phyloP scores from a whole-genome alignment of 257 asterid genomes.

The Penstemon barbatus region DNA sequence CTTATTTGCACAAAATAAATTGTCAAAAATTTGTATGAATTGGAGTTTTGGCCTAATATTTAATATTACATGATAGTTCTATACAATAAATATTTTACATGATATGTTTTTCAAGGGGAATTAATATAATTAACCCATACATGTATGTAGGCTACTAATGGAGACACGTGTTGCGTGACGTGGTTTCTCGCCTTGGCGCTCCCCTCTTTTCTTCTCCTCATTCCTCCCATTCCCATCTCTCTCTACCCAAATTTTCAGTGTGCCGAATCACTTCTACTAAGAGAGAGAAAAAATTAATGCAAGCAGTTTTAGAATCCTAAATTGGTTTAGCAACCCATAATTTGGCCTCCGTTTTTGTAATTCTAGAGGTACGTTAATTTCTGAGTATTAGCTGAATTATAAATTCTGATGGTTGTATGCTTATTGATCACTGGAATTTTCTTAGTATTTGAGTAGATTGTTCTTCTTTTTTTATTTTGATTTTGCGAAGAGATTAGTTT shows the following conservation, averaged over 20 bases:
- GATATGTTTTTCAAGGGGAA: too few species aligned
- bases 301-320: conserved; percentile 29
- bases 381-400: conserved; percentile 18
- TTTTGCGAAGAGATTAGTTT: background rate
- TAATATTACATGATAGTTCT: too few species aligned
- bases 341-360: conserved; percentile 14
- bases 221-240: conserved; percentile 20
- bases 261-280: conserved; percentile 32
- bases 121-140: too few species aligned
- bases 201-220: conserved; percentile 25
- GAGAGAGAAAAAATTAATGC: conserved; percentile 42
- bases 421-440: conserved; percentile 38
- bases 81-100: too few species aligned
- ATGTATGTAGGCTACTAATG: too few species aligned
- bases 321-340: conserved; percentile 12
- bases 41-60: too few species aligned
- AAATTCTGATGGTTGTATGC: conserved; percentile 2
- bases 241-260: conserved; percentile 30
- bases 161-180: conserved; percentile 90
- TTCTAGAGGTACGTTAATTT: conserved; percentile 38
- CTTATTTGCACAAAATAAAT: too few species aligned
- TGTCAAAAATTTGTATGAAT: too few species aligned
- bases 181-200: conserved; percentile 75
- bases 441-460: background rate
- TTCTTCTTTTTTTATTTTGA: background rate